Conservation (phyloP, 305 asterid genomes). For the Fraxinus greggii region DNA sequence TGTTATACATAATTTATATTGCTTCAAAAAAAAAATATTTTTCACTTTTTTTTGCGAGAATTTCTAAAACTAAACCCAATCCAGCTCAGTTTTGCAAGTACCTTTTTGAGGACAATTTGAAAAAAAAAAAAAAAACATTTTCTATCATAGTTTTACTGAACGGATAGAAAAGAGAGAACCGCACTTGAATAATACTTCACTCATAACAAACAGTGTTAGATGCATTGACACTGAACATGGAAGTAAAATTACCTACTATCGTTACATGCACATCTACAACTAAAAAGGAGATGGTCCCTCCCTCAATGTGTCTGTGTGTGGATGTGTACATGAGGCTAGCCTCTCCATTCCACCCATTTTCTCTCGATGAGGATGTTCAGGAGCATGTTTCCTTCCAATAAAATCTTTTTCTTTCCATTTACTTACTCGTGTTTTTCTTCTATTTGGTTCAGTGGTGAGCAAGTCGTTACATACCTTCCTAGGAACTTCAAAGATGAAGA, state of each 20-base stretch:
- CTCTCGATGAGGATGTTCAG: neutral
- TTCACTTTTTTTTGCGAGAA: neutral
- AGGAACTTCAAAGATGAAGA: slow-evolving; percentile 97
- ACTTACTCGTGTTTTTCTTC: neutral
- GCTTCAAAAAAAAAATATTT: neutral
- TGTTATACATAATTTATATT: neutral
- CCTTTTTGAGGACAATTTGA: neutral
- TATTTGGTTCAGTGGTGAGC: slow-evolving; percentile 11
- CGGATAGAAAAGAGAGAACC: neutral
- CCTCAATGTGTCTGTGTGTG: neutral
- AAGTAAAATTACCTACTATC: neutral
- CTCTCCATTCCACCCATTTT: neutral
- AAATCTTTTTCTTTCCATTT: neutral
- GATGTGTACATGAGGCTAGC: neutral
- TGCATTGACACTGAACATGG: neutral
- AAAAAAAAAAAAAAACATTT: neutral
- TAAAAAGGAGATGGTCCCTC: neutral
- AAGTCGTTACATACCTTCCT: slow-evolving; percentile 58
- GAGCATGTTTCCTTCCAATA: neutral
- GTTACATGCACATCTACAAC: neutral
- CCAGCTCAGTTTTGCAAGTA: neutral
- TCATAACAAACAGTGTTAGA: neutral
- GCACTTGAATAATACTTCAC: neutral
- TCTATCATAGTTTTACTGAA: neutral
- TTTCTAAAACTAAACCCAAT: slow-evolving; percentile 1